Evolutionary conservation across 2,329 filamentous ascomycete species (phyloP), one percentile per base, ranked within the genome.

Genomic region (Aspergillus sp.): DNA sequence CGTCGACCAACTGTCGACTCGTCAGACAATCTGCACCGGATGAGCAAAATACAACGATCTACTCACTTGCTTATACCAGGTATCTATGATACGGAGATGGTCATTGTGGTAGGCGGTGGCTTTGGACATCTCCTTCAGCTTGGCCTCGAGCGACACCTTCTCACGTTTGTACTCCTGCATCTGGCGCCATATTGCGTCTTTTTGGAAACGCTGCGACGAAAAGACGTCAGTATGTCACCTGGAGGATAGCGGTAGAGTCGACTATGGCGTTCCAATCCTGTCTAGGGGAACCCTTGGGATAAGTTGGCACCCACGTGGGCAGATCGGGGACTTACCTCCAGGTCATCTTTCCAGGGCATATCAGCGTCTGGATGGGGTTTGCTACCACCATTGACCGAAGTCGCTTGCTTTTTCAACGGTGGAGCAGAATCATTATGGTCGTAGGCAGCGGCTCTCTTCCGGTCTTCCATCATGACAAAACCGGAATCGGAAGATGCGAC

Each of bases 121-220:
- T 74, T 92, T 92, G 66, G 91, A 86, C 64, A 96, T 81, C 66
- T 96, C 91, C 72, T 89, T 89, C 63, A 97, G 82, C 72, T 91
- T 90, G 60, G 87, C 83, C 80, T 98, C 93, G 64, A 96, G 81
- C 43, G 90, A 90, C 60, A 85, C 84, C 74, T 92, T 93, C 75
- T 96, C 92, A 69, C 95, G 89, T 79, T 96, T 97, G 79, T 96
- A 97, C 79, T 98, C 95, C 74, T 92, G 91, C 92, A 99, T 97
- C 80, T 97, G 94, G 60, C 96, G 91, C 71, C 91, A 89, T 75
- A 99, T 97, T 65, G 95, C 95, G 81, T 97, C 95, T 80, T 98
- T 99, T 79, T 94, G 91, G 72, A 90, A 95, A 74, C 90, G 87
- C 92, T 96, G 78, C 70, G 76, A 63, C 39, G 57, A 62, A 62